Evolutionary conservation across 2,329 filamentous ascomycete genomes (phyloP).

Genomic region (Neurospora sp.): DNA sequence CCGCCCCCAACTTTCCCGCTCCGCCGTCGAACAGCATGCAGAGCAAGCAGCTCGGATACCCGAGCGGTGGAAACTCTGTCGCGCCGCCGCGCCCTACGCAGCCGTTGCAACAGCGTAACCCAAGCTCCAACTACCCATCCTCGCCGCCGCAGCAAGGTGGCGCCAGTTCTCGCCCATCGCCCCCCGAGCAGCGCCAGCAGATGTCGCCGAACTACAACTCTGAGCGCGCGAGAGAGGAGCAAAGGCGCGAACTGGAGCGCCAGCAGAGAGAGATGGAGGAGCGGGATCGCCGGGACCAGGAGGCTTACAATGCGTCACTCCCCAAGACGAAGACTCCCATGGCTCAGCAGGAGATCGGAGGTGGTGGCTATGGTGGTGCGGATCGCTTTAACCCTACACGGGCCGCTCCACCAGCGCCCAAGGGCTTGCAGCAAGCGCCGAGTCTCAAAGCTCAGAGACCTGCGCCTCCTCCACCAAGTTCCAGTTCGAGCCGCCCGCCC

Average conservation of each 20-base stretch:
- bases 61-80: conserved; percentile 42
- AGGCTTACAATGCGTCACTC: conserved; percentile 82
- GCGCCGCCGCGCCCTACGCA: conserved; percentile 61
- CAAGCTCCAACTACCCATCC: conserved; percentile 30
- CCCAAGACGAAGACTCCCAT: conserved; percentile 72
- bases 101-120: conserved; percentile 35
- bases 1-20: conserved; percentile 54
- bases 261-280: conserved; percentile 50
- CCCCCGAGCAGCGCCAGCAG: conserved; percentile 42
- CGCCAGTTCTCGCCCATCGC: conserved; percentile 30
- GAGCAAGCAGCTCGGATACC: conserved; percentile 55
- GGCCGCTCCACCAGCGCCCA: conserved; percentile 73
- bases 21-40: conserved; percentile 47
- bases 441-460: conserved; percentile 64
- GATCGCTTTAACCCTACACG: conserved; percentile 79
- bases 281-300: conserved; percentile 63
- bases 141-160: conserved; percentile 26
- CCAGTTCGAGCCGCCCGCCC: conserved; percentile 34
- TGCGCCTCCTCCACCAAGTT: conserved; percentile 58
- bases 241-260: conserved; percentile 53
- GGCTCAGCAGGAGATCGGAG: conserved; percentile 84
- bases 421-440: conserved; percentile 45
- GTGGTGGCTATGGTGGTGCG: conserved; percentile 36
- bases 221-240: conserved; percentile 43
- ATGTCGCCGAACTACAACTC: conserved; percentile 45